Base-by-base conservation (phyloP, 305 asterid species). In the Fraxinus velutina region DNA sequence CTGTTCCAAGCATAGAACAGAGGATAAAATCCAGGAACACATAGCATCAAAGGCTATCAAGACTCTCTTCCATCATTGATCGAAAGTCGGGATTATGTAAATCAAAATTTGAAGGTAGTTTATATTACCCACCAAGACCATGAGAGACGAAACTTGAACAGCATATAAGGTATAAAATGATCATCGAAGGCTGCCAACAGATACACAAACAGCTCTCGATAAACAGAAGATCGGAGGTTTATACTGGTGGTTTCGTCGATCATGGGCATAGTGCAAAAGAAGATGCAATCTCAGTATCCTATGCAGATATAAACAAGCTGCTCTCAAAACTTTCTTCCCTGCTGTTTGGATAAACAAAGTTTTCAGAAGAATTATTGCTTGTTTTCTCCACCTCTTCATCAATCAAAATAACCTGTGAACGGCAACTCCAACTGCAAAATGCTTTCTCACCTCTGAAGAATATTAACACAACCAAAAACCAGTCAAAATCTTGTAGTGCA, bases 121-220 rank as follows among this genome's bases (percentile, higher is more conserved):
- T 55, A 44, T 66, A 47, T 52, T 57, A 79, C 39, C 81, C 86
- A 87, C 89, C 80, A 80, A 55, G 72, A 50, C 88, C 91, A 88
- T 83, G 93, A 85, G 82, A 80, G 87, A 87, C 27, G 84, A 88
- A 89, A 86, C 90, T 52, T 71, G 2, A 83, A 42, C 87, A 85
- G 81, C 88, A 27, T 27, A 72, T n/a, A 73, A 78, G 82, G 62
- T 76, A 75, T 75, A 79, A 32, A 34, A 86, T 21, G 86, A 89
- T 87, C 93, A 79, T 87, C 93, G 91, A 86, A 90, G 94, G 97
- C 96, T 84, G 94, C 94, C 84, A 79, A 82, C 84, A 88, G 86
- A 87, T 90, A 86, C 89, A 84, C 39, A 81, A 75, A 88, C 97
- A 90, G 94, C 93, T 87, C 94, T 89, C 85, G 34, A 82, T 81